phyloP scores from a whole-genome alignment of 2,329 filamentous ascomycete genomes.

The Clonostachys rosea region DNA sequence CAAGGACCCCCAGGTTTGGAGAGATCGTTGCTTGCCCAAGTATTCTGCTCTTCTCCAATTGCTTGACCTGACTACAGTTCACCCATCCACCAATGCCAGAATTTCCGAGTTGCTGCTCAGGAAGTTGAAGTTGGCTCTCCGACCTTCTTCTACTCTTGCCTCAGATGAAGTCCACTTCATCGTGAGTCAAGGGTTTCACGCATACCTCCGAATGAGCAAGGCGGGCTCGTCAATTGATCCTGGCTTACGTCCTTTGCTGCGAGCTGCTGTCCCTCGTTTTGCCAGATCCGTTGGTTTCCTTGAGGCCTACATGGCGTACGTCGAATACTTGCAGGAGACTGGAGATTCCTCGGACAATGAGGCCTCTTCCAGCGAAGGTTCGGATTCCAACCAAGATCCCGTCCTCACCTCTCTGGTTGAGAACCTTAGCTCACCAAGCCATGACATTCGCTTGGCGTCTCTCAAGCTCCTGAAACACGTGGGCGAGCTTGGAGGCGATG shows the following conservation, averaged over 20 bases:
- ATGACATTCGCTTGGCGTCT: conserved; percentile 67
- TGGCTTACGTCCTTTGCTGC: conserved; percentile 60
- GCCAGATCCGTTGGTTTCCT: conserved; percentile 63
- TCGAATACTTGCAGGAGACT: conserved; percentile 23
- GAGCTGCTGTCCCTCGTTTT: conserved; percentile 62
- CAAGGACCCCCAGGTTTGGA: conserved; percentile 58
- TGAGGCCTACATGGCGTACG: conserved; percentile 55
- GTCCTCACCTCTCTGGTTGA: conserved; percentile 62
- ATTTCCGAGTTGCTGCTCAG: conserved; percentile 61
- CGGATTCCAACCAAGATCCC: conserved; percentile 34
- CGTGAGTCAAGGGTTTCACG: conserved; percentile 68
- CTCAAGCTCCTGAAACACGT: conserved; percentile 59
- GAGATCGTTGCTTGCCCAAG: conserved; percentile 59
- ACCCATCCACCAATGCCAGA: conserved; percentile 61
- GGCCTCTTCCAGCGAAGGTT: conserved; percentile 33
- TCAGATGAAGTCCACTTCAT: conserved; percentile 68
- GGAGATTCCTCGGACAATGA: conserved; percentile 4
- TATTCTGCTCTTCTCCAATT: conserved; percentile 64
- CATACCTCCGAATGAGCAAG: conserved; percentile 63
- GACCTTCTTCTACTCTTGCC: conserved; percentile 52
- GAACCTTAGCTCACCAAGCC: conserved; percentile 72
- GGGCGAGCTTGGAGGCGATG: conserved; percentile 34
- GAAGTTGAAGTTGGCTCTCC: conserved; percentile 61
- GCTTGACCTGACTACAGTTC: conserved; percentile 55
- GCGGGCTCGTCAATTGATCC: conserved; percentile 53